phyloP scores from a whole-genome alignment of 192 early-diverging fungal genomes.

The Mortierella hygrophila region DNA sequence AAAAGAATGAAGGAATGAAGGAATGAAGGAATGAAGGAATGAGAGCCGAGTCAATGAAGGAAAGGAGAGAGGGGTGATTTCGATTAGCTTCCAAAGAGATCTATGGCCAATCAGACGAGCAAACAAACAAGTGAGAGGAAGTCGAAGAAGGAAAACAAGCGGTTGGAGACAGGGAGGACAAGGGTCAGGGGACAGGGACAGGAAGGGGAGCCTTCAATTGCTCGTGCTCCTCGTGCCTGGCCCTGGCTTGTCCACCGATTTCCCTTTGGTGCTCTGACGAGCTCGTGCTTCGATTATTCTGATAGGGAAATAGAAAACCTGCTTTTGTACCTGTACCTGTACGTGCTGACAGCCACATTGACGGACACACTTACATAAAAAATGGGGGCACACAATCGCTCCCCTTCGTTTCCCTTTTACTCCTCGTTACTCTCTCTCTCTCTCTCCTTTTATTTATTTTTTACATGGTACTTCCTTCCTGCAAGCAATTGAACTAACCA shows the following conservation, averaged over 20 bases:
- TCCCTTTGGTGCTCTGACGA: not conserved
- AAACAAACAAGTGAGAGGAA: too few relatives aligned
- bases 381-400: not conserved
- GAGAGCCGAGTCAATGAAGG: not conserved
- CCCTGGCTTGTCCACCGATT: not conserved
- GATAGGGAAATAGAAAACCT: not conserved
- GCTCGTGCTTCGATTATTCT: not conserved
- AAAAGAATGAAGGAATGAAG: too few relatives aligned
- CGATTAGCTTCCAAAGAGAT: not conserved
- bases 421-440: not conserved
- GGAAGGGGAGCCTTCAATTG: not conserved
- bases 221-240: slow-evolving; percentile 3
- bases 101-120: not conserved
- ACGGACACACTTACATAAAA: not conserved
- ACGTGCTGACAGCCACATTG: not conserved
- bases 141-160: not conserved
- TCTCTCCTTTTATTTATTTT: not conserved
- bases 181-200: not conserved
- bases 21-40: not conserved
- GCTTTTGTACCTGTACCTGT: not conserved
- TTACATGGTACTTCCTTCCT: too few relatives aligned
- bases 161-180: not conserved
- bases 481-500: not conserved
- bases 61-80: not conserved
- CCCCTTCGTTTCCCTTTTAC: not conserved